Base-by-base conservation (phyloP, 305 asterid genomes). In the Ajuga reptans region DNA sequence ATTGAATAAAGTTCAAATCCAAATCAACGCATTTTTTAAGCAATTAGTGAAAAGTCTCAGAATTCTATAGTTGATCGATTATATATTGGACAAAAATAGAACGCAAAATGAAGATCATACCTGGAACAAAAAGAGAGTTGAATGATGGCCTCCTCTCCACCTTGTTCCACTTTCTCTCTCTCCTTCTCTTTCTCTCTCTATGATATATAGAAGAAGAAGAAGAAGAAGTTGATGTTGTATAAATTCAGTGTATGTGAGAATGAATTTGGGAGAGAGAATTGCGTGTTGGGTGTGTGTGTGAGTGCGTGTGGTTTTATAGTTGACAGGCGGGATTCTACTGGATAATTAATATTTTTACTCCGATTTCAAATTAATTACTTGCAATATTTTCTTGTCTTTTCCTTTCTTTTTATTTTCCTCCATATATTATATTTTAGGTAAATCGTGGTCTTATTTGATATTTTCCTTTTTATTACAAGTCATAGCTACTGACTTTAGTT, bases 321-420 rank as follows among this genome's bases (percentile, higher is more conserved):
- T 64, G 76, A 64, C 80, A 57, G 58, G 17, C 29, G 56, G 54
- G 41, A 5, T 57, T 69, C 18, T 36, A 75, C 75, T 69, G 75
- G 45, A 58, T 43, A 36, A 29, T 49, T 24, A 21, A 21, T 2
- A 21, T 17, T 7, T 59, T 43, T 24, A 63, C 67, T 21, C 27
- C 41, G 37, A 42, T 62, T 34, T 43, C 5, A 17, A 29, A 54
- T n/a, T 4, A 8, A 55, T 9, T 67, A 42, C 15, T 37, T 24
- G 41, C 63, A 18, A 12, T 33, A 41, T 52, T 71, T 66, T 64
- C 37, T 37, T 29, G 21, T 27, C 36, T 31, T 31, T 31, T 31
- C 36, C 36, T 3, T 31, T 31, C 6, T 3, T 31, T 31, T n/a
- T n/a, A n/a, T n/a, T n/a, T 31, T 31, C 36, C 6, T 31, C 4